Conservation (phyloP, 1,284 basidiomycete species). For the Gymnopus androsaceus region DNA sequence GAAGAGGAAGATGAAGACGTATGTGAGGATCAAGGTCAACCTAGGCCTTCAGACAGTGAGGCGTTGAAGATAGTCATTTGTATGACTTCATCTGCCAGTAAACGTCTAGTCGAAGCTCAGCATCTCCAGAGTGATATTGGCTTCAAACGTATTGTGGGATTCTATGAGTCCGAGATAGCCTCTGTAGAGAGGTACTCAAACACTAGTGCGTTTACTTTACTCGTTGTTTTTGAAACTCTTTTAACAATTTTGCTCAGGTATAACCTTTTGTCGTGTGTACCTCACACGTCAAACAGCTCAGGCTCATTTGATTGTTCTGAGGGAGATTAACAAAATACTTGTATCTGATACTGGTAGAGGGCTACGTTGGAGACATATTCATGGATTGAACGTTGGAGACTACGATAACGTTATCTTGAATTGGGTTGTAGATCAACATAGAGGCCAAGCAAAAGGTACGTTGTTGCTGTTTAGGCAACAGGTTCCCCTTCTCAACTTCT, state of each 20-base stretch:
- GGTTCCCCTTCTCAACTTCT: too few relatives aligned
- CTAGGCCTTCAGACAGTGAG: background rate
- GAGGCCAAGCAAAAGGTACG: slow-evolving; percentile 21
- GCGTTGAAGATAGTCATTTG: slow-evolving; percentile 2
- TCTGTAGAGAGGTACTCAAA: slow-evolving; percentile 13
- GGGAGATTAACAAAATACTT: slow-evolving; percentile 18
- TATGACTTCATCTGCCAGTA: slow-evolving; percentile 20
- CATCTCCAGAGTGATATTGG: slow-evolving; percentile 24
- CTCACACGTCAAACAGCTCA: slow-evolving; percentile 17
- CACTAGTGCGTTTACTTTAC: slow-evolving; percentile 17
- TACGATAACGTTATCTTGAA: slow-evolving; percentile 7
- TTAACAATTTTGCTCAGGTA: too few relatives aligned
- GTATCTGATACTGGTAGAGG: slow-evolving; percentile 13
- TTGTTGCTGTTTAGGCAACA: too few relatives aligned
- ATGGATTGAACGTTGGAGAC: slow-evolving; percentile 5
- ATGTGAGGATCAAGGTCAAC: background rate
- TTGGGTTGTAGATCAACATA: slow-evolving; percentile 19
- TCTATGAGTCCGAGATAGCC: slow-evolving; percentile 22
- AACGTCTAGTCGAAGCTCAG: slow-evolving; percentile 13
- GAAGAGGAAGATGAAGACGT: background rate
- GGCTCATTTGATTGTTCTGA: slow-evolving; percentile 16
- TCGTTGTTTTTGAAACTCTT: too few relatives aligned
- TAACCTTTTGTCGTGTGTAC: slow-evolving; percentile 13
- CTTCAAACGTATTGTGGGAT: slow-evolving; percentile 21
- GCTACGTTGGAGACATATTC: slow-evolving; percentile 18